Percentiles rank a stretch among this genome's conserved stretches.
Conservation (phyloP, 129 eudicot species). For the Glebionis coronaria region DNA sequence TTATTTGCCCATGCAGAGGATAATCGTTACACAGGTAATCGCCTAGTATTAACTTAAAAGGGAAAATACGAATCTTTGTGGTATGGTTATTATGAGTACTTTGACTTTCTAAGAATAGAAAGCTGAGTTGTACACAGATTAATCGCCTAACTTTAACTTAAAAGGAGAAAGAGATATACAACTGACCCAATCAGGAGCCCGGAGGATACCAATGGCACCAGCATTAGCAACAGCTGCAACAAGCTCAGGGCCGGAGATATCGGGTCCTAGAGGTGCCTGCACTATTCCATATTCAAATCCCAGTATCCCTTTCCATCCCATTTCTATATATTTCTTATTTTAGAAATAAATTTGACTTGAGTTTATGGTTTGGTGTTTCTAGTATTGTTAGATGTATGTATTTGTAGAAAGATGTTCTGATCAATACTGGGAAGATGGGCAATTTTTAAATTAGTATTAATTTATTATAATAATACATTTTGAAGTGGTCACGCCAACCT, state of each 20-base stretch:
- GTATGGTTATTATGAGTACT: no score
- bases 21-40: no score
- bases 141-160: no score
- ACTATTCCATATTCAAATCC: conserved; percentile 90
- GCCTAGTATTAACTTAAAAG: no score
- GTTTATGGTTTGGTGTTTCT: not conserved
- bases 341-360: not conserved
- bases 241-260: conserved; percentile 86
- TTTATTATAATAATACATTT: no score
- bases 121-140: no score
- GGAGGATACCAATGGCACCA: conserved; percentile 78
- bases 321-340: not conserved
- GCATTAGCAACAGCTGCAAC: conserved; percentile 97
- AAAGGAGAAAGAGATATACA: not conserved
- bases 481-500: no score
- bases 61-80: no score
- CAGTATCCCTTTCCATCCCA: conserved; percentile 75
- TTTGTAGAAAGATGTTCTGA: not conserved
- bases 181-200: conserved; percentile 91
- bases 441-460: no score
- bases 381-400: not conserved
- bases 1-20: no score
- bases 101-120: no score
- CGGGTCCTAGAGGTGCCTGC: conserved; percentile 94
- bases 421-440: no score